Percentiles rank a stretch among this genome's conserved stretches.
These are phyloP conservation scores for Lipomyces yarrowii DNA, from an alignment of 1,139 yeast genomes.

Conservation along the genomic window DNA sequence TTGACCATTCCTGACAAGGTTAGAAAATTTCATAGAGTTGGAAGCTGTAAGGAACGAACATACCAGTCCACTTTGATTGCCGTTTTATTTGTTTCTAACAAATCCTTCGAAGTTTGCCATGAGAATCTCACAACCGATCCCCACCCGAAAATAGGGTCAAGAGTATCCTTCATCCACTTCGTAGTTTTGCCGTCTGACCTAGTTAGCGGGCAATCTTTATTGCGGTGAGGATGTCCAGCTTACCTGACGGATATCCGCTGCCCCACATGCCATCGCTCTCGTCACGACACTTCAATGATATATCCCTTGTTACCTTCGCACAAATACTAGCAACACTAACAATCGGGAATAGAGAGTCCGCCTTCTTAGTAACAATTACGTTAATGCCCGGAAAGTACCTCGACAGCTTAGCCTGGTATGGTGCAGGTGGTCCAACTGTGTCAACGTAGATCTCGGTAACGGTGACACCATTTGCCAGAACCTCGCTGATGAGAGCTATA, in stretches of 20 bases:
- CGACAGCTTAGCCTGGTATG: constrained; percentile 76
- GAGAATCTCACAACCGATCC: constrained; percentile 75
- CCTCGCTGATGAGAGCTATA: constrained; percentile 67
- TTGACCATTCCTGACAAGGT: constrained; percentile 7
- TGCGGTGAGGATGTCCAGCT: neutral
- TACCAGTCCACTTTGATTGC: constrained; percentile 58
- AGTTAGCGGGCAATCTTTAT: neutral
- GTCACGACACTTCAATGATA: constrained; percentile 52
- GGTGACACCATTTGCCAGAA: constrained; percentile 62
- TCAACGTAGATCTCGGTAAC: constrained; percentile 79
- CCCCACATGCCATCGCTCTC: constrained; percentile 55
- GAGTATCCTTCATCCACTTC: constrained; percentile 62
- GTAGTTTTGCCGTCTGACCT: constrained; percentile 72
- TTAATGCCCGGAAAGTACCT: constrained; percentile 67
- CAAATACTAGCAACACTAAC: constrained; percentile 97
- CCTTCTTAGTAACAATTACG: constrained; percentile 90
- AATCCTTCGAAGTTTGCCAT: constrained; percentile 90
- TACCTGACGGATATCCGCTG: constrained; percentile 81
- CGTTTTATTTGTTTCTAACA: constrained; percentile 51
- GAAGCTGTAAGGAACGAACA: neutral
- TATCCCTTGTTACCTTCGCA: constrained; percentile 94
- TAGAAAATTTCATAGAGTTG: neutral
- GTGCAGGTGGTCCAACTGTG: constrained; percentile 92
- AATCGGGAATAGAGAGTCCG: constrained; percentile 90
- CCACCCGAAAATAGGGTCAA: constrained; percentile 89